These are phyloP conservation scores for Saccharomyces hybrid DNA, from an alignment of 1,139 yeast species.

Conservation along the genomic window DNA sequence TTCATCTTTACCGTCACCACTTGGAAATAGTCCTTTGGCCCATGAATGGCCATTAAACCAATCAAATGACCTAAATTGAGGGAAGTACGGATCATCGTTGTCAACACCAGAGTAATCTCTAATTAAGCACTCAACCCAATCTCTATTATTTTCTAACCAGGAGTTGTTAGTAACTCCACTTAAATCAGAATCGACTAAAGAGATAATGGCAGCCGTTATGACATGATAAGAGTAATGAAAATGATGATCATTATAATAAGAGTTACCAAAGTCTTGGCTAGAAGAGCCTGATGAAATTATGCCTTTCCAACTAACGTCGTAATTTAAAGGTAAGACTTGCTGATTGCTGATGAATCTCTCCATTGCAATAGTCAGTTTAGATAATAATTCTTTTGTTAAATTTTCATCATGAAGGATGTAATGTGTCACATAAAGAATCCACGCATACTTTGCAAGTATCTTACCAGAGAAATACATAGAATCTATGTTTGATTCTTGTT, in stretches of 20 bases:
- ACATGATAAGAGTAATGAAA: conserved; percentile 76
- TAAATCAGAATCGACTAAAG: conserved; percentile 42
- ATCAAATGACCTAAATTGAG: conserved; percentile 70
- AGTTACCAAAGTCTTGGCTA: conserved; percentile 62
- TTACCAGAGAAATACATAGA: conserved; percentile 76
- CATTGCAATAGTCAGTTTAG: conserved; percentile 51
- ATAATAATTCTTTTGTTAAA: conserved; percentile 42
- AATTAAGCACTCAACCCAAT: conserved; percentile 52
- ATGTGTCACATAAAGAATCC: conserved; percentile 56
- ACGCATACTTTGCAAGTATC: conserved; percentile 66
- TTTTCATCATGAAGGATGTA: conserved; percentile 45
- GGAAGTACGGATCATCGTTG: conserved; percentile 50
- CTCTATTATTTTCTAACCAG: conserved; percentile 46
- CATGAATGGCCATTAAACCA: conserved; percentile 77
- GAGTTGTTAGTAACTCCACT: conserved; percentile 28
- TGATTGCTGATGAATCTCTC: conserved; percentile 50
- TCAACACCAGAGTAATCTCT: conserved; percentile 70
- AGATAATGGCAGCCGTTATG: conserved; percentile 62
- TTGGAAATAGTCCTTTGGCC: conserved; percentile 69
- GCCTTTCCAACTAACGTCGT: conserved; percentile 71
- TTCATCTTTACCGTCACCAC: conserved; percentile 75
- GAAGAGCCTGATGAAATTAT: conserved; percentile 54
- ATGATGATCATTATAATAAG: conserved; percentile 75
- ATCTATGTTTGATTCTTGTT: conserved; percentile 54
- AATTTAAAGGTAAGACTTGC: conserved; percentile 50